Conservation (phyloP, 768 basidiomycete species). For the Cantharellus cinnabarinus region DNA sequence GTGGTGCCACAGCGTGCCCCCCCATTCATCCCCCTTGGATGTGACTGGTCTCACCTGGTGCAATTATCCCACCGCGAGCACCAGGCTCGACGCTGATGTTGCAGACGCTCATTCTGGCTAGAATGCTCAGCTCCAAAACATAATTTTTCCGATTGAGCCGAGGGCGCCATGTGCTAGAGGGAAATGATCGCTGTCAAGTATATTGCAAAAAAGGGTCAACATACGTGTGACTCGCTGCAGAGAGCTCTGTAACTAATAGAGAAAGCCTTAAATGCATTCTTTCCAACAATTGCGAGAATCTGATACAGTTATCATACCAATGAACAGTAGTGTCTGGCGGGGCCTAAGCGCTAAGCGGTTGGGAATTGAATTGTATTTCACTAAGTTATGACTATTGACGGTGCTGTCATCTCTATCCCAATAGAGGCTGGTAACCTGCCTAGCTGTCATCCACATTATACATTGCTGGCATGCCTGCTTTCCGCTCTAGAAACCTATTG, state of each 20-base stretch:
- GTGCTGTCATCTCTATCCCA: no score
- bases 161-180: slow-evolving; percentile 69
- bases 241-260: slow-evolving; percentile 19
- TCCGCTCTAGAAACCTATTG: slow-evolving; percentile 52
- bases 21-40: slow-evolving; percentile 58
- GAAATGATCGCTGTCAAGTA: neutral
- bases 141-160: slow-evolving; percentile 78
- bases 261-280: no score
- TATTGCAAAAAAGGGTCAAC: slow-evolving; percentile 13
- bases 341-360: no score
- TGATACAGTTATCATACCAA: no score
- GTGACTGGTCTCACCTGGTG: slow-evolving; percentile 71
- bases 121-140: slow-evolving; percentile 70
- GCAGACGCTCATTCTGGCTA: slow-evolving; percentile 76
- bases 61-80: slow-evolving; percentile 83
- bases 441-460: neutral
- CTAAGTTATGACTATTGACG: no score
- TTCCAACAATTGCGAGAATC: no score
- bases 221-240: slow-evolving; percentile 80
- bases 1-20: slow-evolving; percentile 71
- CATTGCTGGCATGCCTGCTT: slow-evolving; percentile 15
- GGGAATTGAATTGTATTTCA: no score
- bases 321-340: no score
- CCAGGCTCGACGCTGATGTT: slow-evolving; percentile 95
- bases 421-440: neutral